Conservation (phyloP, 305 asterid species). For the Plantago coronopus region DNA sequence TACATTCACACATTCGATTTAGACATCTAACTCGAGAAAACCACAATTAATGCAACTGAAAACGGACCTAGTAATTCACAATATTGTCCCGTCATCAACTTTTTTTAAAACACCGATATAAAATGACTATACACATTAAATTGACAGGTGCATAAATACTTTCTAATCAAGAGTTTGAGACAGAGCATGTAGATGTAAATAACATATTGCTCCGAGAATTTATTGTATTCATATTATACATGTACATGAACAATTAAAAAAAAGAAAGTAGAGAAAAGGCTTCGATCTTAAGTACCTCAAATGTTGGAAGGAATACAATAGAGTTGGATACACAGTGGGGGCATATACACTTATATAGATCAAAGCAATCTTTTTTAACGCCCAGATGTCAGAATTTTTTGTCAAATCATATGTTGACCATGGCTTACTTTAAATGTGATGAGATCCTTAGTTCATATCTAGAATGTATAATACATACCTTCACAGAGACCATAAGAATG, state of each 20-base stretch:
- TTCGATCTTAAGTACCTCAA: no score
- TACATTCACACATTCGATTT: constrained; percentile 36
- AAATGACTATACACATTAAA: constrained; percentile 10
- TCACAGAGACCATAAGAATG: no score
- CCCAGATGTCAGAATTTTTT: constrained; percentile 14
- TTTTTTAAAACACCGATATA: neutral
- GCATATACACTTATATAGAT: constrained; percentile 6
- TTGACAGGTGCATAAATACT: neutral
- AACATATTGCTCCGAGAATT: neutral
- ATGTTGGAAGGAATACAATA: constrained; percentile 7
- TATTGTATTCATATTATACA: neutral
- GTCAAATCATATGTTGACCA: constrained; percentile 1
- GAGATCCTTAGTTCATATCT: no score
- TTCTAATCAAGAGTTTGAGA: constrained; percentile 10
- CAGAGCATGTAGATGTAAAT: constrained; percentile 7
- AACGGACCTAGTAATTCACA: constrained; percentile 17
- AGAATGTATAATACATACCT: no score
- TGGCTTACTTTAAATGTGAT: no score
- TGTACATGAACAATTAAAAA: constrained; percentile 6
- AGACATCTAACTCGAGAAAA: constrained; percentile 14
- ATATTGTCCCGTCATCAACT: constrained; percentile 17
- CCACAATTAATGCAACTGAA: no score
- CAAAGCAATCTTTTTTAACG: constrained; percentile 8
- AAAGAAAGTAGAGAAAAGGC: no score
- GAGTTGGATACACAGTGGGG: neutral